These are phyloP conservation scores for Phialocephala subalpina DNA, from an alignment of 2,329 filamentous ascomycete genomes.

Conservation along the genomic window DNA sequence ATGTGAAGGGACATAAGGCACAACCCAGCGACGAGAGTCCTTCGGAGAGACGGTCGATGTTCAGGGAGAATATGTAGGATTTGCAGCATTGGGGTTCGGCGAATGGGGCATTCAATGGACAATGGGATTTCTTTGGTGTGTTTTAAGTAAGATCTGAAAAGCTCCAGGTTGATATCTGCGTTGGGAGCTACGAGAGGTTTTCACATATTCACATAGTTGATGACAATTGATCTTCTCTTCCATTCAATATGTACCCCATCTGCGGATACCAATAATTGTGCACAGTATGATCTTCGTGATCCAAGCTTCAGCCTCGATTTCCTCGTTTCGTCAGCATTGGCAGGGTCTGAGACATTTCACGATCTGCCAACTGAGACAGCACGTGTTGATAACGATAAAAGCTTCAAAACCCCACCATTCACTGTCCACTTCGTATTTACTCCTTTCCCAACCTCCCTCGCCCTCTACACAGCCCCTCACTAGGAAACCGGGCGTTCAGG, in stretches of 20 bases:
- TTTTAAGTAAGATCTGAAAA: constrained; percentile 14
- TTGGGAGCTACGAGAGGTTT: neutral
- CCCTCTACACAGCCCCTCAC: no score
- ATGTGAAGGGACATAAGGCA: constrained; percentile 40
- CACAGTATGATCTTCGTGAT: neutral
- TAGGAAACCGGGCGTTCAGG: no score
- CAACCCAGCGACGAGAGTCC: constrained; percentile 57
- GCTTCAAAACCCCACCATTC: neutral
- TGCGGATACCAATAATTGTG: neutral
- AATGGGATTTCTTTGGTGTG: constrained; percentile 13
- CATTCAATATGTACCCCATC: neutral
- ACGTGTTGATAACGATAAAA: constrained; percentile 12
- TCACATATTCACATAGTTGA: neutral
- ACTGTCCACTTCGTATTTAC: no score
- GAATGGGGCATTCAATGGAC: constrained; percentile 11
- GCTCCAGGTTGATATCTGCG: neutral
- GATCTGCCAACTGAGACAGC: neutral
- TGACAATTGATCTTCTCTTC: constrained; percentile 1
- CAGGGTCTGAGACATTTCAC: constrained; percentile 6
- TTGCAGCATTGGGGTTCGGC: constrained; percentile 7
- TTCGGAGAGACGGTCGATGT: constrained; percentile 74
- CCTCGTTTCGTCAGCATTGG: constrained; percentile 1
- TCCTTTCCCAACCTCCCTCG: no score
- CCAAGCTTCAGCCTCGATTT: neutral
- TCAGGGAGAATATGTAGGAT: constrained; percentile 70